phyloP scores from a whole-genome alignment of 1,139 yeast genomes.

The Williopsis jadinii region DNA sequence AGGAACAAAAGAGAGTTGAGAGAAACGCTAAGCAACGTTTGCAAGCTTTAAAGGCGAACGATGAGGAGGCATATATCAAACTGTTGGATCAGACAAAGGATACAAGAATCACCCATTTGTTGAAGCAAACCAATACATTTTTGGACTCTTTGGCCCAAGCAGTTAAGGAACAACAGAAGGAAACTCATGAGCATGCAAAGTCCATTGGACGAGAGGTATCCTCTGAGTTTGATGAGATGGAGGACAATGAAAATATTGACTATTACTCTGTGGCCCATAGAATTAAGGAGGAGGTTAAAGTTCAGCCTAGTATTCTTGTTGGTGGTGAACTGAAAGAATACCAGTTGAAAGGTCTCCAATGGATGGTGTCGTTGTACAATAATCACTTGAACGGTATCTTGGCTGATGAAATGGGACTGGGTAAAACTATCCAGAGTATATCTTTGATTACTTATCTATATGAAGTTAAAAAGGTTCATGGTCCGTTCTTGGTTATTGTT shows the following conservation, averaged over 20 bases:
- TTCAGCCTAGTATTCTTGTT: conserved; percentile 59
- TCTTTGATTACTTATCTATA: conserved; percentile 69
- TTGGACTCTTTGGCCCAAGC: conserved; percentile 74
- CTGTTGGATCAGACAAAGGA: conserved; percentile 78
- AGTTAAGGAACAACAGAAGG: conserved; percentile 67
- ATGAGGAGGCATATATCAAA: conserved; percentile 79
- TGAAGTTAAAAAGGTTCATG: conserved; percentile 57
- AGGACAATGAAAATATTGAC: conserved; percentile 55
- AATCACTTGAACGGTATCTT: conserved; percentile 91
- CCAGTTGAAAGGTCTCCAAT: conserved; percentile 87
- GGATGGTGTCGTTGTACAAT: conserved; percentile 96
- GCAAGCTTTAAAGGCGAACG: conserved; percentile 77
- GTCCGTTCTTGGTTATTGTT: conserved; percentile 74
- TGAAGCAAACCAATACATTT: conserved; percentile 70
- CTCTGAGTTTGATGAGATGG: conserved; percentile 31
- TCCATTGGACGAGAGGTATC: conserved; percentile 26
- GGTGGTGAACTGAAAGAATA: conserved; percentile 94
- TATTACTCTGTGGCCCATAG: conserved; percentile 78
- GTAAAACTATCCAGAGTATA: conserved; percentile 82
- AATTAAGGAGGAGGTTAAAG: conserved; percentile 55
- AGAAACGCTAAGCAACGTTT: conserved; percentile 79
- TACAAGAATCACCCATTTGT: conserved; percentile 72
- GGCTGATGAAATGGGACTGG: conserved; percentile 93
- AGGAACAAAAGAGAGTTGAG: conserved; percentile 68
- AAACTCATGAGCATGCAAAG: conserved; percentile 35